Percentiles rank a stretch among this genome's conserved stretches.
Evolutionary conservation across 208 protist species (phyloP).

Genomic region (Strigomonas galati): DNA sequence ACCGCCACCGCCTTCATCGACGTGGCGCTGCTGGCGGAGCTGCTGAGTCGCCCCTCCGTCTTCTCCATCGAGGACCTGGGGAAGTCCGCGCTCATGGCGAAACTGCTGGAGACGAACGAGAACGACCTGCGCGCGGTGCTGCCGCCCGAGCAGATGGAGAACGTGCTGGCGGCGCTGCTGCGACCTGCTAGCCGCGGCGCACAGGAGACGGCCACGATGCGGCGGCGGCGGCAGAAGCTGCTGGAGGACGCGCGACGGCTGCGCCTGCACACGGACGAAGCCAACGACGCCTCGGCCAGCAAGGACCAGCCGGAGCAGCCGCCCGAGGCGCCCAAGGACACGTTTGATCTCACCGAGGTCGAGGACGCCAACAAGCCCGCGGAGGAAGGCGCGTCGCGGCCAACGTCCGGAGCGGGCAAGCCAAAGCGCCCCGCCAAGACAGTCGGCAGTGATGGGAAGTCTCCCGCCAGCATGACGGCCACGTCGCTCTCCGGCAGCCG

Average conservation of each 20-base stretch:
- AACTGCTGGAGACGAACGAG: conserved; percentile 31
- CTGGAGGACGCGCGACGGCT: conserved; percentile 19
- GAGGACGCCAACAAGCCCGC: neutral
- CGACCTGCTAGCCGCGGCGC: neutral
- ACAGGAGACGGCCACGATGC: conserved; percentile 33
- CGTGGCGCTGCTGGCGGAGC: conserved; percentile 51
- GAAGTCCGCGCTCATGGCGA: conserved; percentile 42
- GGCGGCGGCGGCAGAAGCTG: conserved; percentile 34
- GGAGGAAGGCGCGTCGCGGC: neutral
- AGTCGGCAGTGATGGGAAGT: neutral
- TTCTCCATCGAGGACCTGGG: conserved; percentile 61
- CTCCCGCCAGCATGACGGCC: neutral
- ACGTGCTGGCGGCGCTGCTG: conserved; percentile 39
- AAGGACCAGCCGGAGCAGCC: conserved; percentile 5
- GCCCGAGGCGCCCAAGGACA: conserved; percentile 8
- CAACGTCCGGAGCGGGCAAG: neutral
- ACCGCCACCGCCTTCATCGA: conserved; percentile 24
- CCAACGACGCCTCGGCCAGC: neutral
- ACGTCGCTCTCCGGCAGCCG: neutral
- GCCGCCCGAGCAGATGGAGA: conserved; percentile 35
- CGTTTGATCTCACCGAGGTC: conserved; percentile 36
- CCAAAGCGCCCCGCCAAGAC: neutral
- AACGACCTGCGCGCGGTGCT: conserved; percentile 16
- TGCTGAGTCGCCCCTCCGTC: conserved; percentile 28
- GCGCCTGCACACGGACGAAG: conserved; percentile 14